Evolutionary conservation across 441 rosid genomes (phyloP), one percentile per base, ranked within the genome.

Genomic region (Populus tomentosa): DNA sequence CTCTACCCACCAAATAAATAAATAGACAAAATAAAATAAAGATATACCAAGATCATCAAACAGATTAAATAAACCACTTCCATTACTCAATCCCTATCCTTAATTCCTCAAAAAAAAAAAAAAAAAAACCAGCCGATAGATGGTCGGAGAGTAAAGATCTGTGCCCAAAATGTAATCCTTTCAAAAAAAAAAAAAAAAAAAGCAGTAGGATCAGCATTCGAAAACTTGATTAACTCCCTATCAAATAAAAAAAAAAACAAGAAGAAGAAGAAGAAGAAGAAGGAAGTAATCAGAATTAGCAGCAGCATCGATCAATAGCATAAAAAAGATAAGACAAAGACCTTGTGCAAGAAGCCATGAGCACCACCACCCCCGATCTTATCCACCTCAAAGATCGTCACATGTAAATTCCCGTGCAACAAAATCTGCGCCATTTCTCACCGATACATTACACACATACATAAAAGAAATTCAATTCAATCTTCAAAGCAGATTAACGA

Each of bases 331-430:
- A 33, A 7, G 23, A 50, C 10, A 24, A 65, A 28, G 78, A 95
- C 99, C 98, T 91, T 87, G 11, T 88, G 88, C 30, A 95, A 84
- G 86, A 95, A 88, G 78, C 76, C 65, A 70, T 85, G 88, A 3
- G 84, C 78, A 33, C 90, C 87, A 10, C 87, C 87, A 23, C 81
- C 75, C 53, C 67, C 3, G 67, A 94, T 89, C 18, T 78, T 80
- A 80, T 95, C 95, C 63, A 88, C 93, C 79, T 95, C 98, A 79
- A 87, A 95, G 90, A 95, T 83, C 67, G 98, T 92, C 59, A 78
- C 98, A 73, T 95, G 99, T 73, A 95, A 84, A 74, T 91, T 92
- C 8, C 99, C 98, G 71, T 96, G 98, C 68, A 96, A 80, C 82
- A 85, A 79, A 75, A 83, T 88, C 81, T 87, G 92, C 79, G 91